A percentile compares a stretch with the other conserved stretches of the same genome.
These are phyloP conservation scores for Conticribra weissflogii DNA, from an alignment of 108 stramenopile genomes.

Conservation along the genomic window DNA sequence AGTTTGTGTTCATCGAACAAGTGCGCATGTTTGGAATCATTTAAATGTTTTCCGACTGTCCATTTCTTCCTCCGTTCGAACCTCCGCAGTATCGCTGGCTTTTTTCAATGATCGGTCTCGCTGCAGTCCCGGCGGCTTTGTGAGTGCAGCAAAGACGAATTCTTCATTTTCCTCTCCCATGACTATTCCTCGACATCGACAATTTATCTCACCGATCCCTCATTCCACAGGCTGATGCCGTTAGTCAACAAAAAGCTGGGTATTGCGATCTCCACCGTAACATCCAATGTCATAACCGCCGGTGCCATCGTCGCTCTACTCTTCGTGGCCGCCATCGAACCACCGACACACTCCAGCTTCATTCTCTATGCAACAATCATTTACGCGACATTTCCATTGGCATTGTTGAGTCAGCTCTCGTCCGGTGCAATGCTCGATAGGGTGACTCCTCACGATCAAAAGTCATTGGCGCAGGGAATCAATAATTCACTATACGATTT, in stretches of 20 bases:
- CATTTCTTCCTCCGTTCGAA: background rate
- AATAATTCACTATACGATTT: background rate
- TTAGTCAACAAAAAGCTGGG: background rate
- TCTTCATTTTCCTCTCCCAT: no score
- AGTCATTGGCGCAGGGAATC: background rate
- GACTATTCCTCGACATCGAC: no score
- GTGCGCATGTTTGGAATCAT: no score
- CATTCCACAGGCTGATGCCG: background rate
- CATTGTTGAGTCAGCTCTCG: background rate
- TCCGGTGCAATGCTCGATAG: background rate
- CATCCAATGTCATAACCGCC: background rate
- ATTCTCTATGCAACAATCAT: background rate
- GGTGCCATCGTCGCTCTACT: background rate
- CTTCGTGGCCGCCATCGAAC: background rate
- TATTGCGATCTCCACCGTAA: background rate
- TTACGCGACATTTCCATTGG: background rate
- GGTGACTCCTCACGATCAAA: background rate
- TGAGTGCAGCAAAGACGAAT: no score
- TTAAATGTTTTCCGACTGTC: background rate
- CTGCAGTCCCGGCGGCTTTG: background rate
- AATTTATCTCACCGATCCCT: no score
- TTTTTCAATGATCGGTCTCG: background rate
- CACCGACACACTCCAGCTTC: background rate
- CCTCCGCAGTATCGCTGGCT: background rate
- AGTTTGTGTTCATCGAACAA: no score